Conservation (phyloP, 2,329 filamentous ascomycete species). For the Kalmusia sp. region DNA sequence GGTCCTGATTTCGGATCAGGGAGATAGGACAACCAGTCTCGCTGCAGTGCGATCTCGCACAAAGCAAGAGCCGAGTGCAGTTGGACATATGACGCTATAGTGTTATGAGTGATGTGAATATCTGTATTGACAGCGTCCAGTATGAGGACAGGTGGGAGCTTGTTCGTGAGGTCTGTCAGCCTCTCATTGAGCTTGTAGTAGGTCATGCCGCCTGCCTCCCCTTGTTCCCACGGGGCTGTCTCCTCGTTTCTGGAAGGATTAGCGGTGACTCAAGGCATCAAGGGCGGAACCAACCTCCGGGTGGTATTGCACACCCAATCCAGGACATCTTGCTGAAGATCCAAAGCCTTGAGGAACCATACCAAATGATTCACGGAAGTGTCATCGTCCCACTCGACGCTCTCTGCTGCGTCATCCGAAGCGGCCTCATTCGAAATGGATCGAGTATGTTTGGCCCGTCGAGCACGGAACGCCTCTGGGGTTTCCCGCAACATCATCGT, state of each 20-base stretch:
- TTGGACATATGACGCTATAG: slow-evolving; percentile 70
- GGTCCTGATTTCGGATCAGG: slow-evolving; percentile 60
- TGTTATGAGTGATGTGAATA: slow-evolving; percentile 68
- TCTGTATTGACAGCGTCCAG: slow-evolving; percentile 67
- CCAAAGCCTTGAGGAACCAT: slow-evolving; percentile 61
- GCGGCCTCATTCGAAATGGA: slow-evolving; percentile 18
- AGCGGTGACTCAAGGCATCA: slow-evolving; percentile 3
- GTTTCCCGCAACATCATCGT: slow-evolving; percentile 33
- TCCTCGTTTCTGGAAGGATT: slow-evolving; percentile 47
- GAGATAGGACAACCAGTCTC: slow-evolving; percentile 73
- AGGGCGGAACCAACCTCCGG: slow-evolving; percentile 52
- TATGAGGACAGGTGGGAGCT: slow-evolving; percentile 52
- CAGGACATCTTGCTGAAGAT: slow-evolving; percentile 63
- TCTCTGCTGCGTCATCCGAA: too few species aligned
- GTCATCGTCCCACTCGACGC: slow-evolving; percentile 58
- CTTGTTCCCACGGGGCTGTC: slow-evolving; percentile 67
- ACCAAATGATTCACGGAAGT: slow-evolving; percentile 56
- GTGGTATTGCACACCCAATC: slow-evolving; percentile 66
- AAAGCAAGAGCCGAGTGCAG: slow-evolving; percentile 71
- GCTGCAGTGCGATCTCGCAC: slow-evolving; percentile 71
- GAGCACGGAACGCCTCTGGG: neutral
- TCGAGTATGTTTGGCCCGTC: neutral
- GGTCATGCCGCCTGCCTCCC: slow-evolving; percentile 44
- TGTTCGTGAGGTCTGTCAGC: slow-evolving; percentile 14
- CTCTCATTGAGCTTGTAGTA: slow-evolving; percentile 62